phyloP scores from a whole-genome alignment of 1,284 basidiomycete species.

The Rhodotorula sp. region DNA sequence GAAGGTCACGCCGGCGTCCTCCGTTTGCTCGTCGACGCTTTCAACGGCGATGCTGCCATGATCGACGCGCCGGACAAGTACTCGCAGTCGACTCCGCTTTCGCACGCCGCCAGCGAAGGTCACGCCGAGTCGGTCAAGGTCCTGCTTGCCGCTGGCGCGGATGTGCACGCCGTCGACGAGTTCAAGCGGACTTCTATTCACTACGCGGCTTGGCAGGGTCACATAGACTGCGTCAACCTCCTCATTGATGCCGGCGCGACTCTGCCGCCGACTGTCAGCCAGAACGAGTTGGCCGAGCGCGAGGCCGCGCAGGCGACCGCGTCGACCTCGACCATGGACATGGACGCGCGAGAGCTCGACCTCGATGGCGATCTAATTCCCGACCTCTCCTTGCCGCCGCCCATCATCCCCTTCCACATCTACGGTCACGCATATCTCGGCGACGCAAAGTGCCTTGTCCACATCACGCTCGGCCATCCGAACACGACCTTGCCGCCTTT shows the following conservation, averaged over 20 bases:
- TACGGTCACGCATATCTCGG: constrained; percentile 76
- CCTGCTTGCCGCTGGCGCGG: constrained; percentile 74
- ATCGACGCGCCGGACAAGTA: constrained; percentile 93
- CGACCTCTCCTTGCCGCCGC: constrained; percentile 87
- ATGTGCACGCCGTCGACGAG: constrained; percentile 76
- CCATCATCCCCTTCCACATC: constrained; percentile 92
- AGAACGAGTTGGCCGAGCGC: neutral
- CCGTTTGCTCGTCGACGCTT: constrained; percentile 68
- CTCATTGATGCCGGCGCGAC: constrained; percentile 61
- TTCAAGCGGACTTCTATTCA: constrained; percentile 80
- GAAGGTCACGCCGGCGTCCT: constrained; percentile 87
- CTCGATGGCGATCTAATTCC: constrained; percentile 78
- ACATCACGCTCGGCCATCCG: constrained; percentile 78
- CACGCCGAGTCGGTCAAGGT: constrained; percentile 71
- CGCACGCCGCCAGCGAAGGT: constrained; percentile 91
- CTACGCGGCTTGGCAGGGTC: constrained; percentile 97
- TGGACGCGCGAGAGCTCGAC: constrained; percentile 45
- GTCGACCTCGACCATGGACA: constrained; percentile 32
- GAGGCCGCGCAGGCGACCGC: constrained; percentile 22
- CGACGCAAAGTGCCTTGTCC: constrained; percentile 81
- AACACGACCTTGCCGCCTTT: constrained; percentile 37
- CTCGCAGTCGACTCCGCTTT: constrained; percentile 96
- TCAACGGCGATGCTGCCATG: constrained; percentile 44
- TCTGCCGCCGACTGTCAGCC: neutral
- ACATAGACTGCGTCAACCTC: constrained; percentile 71